A percentile compares a stretch with the other conserved stretches of the same genome.
phyloP scores from a whole-genome alignment of 768 basidiomycete species.

The Boletellus ananas region DNA sequence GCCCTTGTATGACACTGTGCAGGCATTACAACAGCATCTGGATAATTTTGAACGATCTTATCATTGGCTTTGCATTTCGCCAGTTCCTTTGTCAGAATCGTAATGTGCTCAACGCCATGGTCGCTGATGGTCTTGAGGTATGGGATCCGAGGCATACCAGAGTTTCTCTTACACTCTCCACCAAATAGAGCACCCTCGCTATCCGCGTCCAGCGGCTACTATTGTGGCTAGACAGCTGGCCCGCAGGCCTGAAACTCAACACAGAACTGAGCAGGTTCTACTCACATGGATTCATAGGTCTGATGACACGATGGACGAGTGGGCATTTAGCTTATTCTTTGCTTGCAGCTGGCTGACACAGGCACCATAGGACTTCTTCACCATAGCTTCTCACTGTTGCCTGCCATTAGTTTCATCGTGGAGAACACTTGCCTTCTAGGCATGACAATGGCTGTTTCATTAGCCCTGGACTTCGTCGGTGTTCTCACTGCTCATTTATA shows the following conservation, averaged over 20 bases:
- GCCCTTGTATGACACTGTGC: not conserved
- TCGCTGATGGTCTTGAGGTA: slow-evolving; percentile 42
- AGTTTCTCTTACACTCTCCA: not conserved
- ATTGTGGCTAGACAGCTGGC: slow-evolving; percentile 91
- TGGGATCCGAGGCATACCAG: not conserved
- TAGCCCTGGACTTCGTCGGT: slow-evolving; percentile 62
- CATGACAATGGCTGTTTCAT: slow-evolving; percentile 62
- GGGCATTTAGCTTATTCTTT: slow-evolving; percentile 25
- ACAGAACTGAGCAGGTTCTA: slow-evolving; percentile 88
- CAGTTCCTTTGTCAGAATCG: slow-evolving; percentile 68
- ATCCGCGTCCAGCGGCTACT: slow-evolving; percentile 49
- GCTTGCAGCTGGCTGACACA: slow-evolving; percentile 7
- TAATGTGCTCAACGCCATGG: slow-evolving; percentile 39
- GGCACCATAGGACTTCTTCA: slow-evolving; percentile 18
- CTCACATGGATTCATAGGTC: slow-evolving; percentile 61
- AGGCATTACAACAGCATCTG: slow-evolving; percentile 93
- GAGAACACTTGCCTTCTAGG: slow-evolving; percentile 41
- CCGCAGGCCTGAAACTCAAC: slow-evolving; percentile 93
- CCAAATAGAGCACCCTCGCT: slow-evolving; percentile 21
- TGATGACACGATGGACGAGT: slow-evolving; percentile 75
- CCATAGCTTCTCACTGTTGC: slow-evolving; percentile 17
- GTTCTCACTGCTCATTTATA: slow-evolving; percentile 71
- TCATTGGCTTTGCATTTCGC: slow-evolving; percentile 73
- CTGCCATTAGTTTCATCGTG: slow-evolving; percentile 28
- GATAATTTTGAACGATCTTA: slow-evolving; percentile 88